Evolutionary conservation across 2,329 filamentous ascomycete genomes (phyloP), one percentile per base, ranked within the genome.

Genomic region (Aspergillus sp.): DNA sequence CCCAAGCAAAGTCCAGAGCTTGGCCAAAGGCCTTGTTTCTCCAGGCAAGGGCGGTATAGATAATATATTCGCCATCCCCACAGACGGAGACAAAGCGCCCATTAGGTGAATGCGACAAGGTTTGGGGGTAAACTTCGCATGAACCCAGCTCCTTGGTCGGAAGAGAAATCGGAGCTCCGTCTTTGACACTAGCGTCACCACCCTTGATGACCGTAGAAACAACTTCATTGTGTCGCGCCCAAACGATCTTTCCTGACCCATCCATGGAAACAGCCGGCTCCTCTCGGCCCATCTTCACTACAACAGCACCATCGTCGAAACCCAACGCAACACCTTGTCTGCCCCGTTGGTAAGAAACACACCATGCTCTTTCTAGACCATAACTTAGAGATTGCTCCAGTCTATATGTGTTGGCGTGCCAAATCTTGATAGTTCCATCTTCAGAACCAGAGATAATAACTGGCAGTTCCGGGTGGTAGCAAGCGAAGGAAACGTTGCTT

Each of bases 241-340:
- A 98, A 63, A 99, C 92, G 61, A 99, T 83, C 81, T 99, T 99
- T 73, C 95, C 95, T 41, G 91, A 96, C 30, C 86, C 82, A 70
- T 99, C 95, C 95, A 99, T 99, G 12, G 92, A 97, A 17, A 98
- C 93, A 30, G 95, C 95, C 2, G 95, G 95, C 77, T 98, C 93
- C 76, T 99, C 95, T 61, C 95, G 86, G 66, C 95, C 95, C 82
- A 99, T 93, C 78, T 97, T 98, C 57, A 99, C 90, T 45, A 99
- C 95, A 3, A 99, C 93, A 4, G 93, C 93, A 74, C 95, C 95
- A 77, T 99, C 95, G 64, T 99, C 95, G 73, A 96, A 99, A 75
- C 95, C 95, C 68, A 98, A 90, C 6, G 93, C 95, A 64, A 99
- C 86, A 15, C 93, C 92, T 74, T 98, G 95, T 80, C 91, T 92